Base-by-base conservation (phyloP, 805 yeast genomes). In the Candida chilensis region DNA sequence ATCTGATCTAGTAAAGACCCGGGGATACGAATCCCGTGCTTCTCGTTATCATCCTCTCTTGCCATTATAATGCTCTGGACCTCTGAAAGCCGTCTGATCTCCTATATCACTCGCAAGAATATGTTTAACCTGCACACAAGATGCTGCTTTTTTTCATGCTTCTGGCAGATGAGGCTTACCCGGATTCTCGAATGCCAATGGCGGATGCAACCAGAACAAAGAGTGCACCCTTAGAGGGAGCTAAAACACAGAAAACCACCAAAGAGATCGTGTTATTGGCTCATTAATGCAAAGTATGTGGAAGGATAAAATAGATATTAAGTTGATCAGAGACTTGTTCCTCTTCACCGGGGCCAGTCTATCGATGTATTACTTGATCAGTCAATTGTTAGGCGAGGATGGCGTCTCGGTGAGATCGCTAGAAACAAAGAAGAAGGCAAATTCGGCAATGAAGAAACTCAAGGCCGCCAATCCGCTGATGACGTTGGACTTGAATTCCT, bases 341-440 rank as follows among this genome's bases (percentile, higher is more conserved):
- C 56, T 72, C 5, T 54, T 73, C 20, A 42, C 69, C 2, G 76
- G 78, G 4, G 76, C 78, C 2, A 71, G 76, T 17, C 57, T 72
- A 28, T 70, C 77, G 3, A 65, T 70, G 37, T 71, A 68, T 42
- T 72, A 70, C 38, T 42, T 72, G 31, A 38, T 71, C 12, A 44
- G 47, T 4, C 48, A 38, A 27, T 37, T 46, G 17, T 24, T 50
- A 25, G 41, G 39, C n/a, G 56, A 52, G 13, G 31, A 32, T 7
- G 43, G 44, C n/a, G 39, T 50, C 9, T 50, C 56, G 11, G 39
- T 68, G 9, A 58, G 67, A 33, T 67, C 78, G 1, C 63, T 66
- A 35, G 85, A 68, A 48, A 68, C 74, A 37, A 75, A 72, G 67
- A 76, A 64, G 46, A 74, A 64, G 58, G 82, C 78, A 19, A 54